A percentile compares a stretch with the other conserved stretches of the same genome.
Evolutionary conservation across 1,139 yeast genomes (phyloP).

Genomic region (Saccharomyces hybrid): DNA sequence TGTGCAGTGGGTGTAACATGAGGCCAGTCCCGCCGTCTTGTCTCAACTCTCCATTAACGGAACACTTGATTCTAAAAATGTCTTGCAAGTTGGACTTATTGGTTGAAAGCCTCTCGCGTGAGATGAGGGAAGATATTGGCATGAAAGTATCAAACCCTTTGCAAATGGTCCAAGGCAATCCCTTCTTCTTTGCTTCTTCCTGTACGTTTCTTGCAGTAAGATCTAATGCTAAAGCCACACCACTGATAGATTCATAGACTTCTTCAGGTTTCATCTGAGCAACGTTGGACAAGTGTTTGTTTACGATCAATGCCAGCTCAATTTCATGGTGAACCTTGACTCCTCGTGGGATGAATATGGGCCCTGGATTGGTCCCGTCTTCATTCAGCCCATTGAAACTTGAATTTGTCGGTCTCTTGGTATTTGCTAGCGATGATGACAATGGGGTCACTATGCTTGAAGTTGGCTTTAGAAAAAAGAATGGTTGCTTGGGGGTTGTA

Average conservation of each 20-base stretch:
- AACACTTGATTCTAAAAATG: conserved; percentile 41
- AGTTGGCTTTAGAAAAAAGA: conserved; percentile 83
- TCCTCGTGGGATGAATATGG: conserved; percentile 77
- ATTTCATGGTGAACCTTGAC: conserved; percentile 84
- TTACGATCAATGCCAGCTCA: conserved; percentile 75
- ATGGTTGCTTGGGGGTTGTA: conserved; percentile 71
- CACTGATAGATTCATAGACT: conserved; percentile 68
- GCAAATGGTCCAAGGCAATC: conserved; percentile 94
- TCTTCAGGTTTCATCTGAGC: conserved; percentile 50
- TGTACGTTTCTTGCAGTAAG: conserved; percentile 95
- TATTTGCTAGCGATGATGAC: conserved; percentile 4
- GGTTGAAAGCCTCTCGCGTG: conserved; percentile 61
- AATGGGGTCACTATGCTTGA: conserved; percentile 47
- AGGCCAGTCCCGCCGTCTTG: conserved; percentile 75
- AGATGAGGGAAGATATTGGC: conserved; percentile 68
- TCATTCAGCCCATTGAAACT: conserved; percentile 21
- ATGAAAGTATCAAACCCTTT: conserved; percentile 95
- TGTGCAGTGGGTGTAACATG: conserved; percentile 85
- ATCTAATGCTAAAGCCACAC: conserved; percentile 85
- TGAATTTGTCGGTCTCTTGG: conserved; percentile 4
- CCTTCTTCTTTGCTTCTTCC: conserved; percentile 87
- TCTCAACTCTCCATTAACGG: conserved; percentile 59
- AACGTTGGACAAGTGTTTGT: conserved; percentile 54
- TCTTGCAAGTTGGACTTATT: conserved; percentile 47
- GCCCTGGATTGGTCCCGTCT: conserved; percentile 43